A percentile compares a stretch with the other conserved stretches of the same genome.
Conservation (phyloP, 2,329 filamentous ascomycete species). For the Xylaria sp. region DNA sequence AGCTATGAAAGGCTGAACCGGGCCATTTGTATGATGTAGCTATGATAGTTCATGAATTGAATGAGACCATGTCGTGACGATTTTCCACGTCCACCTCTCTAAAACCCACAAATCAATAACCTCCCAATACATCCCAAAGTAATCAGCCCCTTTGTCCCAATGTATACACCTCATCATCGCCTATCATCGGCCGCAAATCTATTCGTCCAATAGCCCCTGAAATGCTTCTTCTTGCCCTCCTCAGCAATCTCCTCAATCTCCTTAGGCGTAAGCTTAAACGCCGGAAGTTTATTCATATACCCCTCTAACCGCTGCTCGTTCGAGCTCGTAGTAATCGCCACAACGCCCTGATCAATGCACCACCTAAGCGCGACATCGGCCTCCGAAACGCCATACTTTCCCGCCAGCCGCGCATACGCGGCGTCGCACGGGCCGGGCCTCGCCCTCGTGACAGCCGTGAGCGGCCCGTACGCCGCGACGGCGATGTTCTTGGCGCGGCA, state of each 20-base stretch:
- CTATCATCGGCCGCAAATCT: conserved; percentile 64
- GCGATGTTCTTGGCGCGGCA: conserved; percentile 67
- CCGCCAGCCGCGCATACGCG: conserved; percentile 61
- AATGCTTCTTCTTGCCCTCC: conserved; percentile 69
- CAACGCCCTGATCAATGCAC: conserved; percentile 68
- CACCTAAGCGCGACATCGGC: conserved; percentile 69
- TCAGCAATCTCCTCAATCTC: conserved; percentile 68
- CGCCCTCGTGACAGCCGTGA: conserved; percentile 58
- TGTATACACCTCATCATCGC: conserved; percentile 46
- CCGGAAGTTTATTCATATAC: conserved; percentile 61
- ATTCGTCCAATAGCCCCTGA: conserved; percentile 66
- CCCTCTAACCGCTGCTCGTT: conserved; percentile 66
- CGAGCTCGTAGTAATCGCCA: conserved; percentile 68
- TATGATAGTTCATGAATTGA: conserved; percentile 19
- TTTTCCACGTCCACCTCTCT: neutral
- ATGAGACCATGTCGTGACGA: conserved; percentile 20
- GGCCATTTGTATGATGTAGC: conserved; percentile 21
- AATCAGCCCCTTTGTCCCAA: neutral
- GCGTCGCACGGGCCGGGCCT: conserved; percentile 64
- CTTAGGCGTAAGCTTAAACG: conserved; percentile 67
- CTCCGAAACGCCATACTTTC: conserved; percentile 67
- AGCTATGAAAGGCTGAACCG: conserved; percentile 53
- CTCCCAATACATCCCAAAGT: neutral
- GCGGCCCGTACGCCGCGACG: conserved; percentile 64
- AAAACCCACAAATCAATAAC: neutral